A percentile compares a stretch with the other conserved stretches of the same genome.
These are phyloP conservation scores for Exophiala viscosa DNA, from an alignment of 2,329 filamentous ascomycete genomes.

Conservation along the genomic window DNA sequence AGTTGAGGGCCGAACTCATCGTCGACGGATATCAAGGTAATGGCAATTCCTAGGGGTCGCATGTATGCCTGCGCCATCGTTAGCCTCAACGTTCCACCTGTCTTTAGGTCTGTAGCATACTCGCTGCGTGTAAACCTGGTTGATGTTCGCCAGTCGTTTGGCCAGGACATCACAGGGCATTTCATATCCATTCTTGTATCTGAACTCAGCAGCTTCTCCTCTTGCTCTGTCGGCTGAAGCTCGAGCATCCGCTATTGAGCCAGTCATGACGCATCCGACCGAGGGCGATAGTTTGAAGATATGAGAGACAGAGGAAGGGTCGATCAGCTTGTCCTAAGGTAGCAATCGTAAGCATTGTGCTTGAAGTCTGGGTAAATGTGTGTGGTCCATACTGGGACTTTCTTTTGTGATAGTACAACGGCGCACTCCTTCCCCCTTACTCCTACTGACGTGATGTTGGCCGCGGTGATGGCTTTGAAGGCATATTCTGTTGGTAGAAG, in stretches of 20 bases:
- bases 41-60: conserved; percentile 93
- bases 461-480: conserved; percentile 99
- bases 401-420: conserved; percentile 97
- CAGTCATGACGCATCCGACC: conserved; percentile 97
- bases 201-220: conserved; percentile 94
- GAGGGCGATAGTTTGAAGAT: conserved; percentile 96
- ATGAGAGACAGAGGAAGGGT: conserved; percentile 93
- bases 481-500: conserved; percentile 75
- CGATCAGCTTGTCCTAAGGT: conserved; percentile 92
- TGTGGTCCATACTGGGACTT: conserved; percentile 76
- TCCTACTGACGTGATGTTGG: conserved; percentile 97
- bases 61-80: conserved; percentile 73
- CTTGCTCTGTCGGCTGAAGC: conserved; percentile 89
- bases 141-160: conserved; percentile 97
- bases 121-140: conserved; percentile 96
- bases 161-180: conserved; percentile 97
- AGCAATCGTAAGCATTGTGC: conserved; percentile 17
- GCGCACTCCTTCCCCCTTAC: conserved; percentile 95
- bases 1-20: conserved; percentile 88
- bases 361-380: conserved; percentile 24
- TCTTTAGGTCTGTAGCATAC: conserved; percentile 50
- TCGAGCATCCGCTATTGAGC: conserved; percentile 94
- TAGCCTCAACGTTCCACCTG: conserved; percentile 3
- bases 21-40: conserved; percentile 90
- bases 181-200: conserved; percentile 98